phyloP scores from a whole-genome alignment of 2,329 filamentous ascomycete genomes.

The Trichoderma sp. region DNA sequence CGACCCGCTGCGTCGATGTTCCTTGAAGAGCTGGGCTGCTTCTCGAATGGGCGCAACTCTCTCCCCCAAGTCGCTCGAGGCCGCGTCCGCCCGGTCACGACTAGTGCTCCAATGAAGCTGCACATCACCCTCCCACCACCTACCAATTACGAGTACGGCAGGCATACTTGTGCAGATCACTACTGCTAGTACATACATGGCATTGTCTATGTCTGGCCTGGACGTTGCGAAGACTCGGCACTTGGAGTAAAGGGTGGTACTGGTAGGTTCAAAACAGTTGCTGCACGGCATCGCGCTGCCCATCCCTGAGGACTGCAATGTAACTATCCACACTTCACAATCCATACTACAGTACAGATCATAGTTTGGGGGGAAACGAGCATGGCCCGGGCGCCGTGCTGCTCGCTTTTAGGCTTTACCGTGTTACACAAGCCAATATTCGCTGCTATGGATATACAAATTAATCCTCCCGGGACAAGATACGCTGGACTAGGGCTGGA shows the following conservation, averaged over 20 bases:
- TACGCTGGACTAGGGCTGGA: not conserved
- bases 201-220: not conserved
- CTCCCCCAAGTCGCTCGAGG: not conserved
- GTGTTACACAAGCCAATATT: not conserved
- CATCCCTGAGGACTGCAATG: slow-evolving; percentile 1
- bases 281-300: not conserved
- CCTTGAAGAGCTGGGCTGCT: not conserved
- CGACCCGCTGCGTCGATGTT: not conserved
- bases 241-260: not conserved
- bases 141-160: not conserved
- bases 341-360: not conserved
- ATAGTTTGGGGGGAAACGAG: not conserved
- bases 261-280: not conserved
- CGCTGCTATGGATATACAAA: not conserved
- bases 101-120: not conserved
- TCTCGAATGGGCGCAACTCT: not conserved
- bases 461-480: not conserved
- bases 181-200: not conserved
- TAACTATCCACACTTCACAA: not conserved
- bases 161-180: not conserved
- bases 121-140: not conserved
- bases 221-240: not conserved
- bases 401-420: not conserved
- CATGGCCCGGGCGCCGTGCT: not conserved
- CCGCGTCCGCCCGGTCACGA: not conserved